A percentile compares a stretch with the other conserved stretches of the same genome.
phyloP scores from a whole-genome alignment of 768 basidiomycete species.

The Gymnopilus dilepis region DNA sequence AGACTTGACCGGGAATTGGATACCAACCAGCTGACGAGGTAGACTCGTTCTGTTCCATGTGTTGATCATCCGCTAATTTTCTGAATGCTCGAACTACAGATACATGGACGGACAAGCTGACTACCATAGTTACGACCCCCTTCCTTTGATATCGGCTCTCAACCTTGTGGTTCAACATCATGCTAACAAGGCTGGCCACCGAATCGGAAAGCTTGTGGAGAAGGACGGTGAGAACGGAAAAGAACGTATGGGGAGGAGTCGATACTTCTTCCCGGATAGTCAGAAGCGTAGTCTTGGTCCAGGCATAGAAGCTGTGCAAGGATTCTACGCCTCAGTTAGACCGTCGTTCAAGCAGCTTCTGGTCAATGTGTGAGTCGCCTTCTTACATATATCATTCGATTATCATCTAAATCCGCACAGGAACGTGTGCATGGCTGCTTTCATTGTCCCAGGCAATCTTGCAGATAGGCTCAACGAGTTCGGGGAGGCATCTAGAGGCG shows the following conservation, averaged over 20 bases:
- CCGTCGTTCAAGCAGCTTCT: conserved; percentile 53
- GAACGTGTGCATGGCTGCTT: conserved; percentile 62
- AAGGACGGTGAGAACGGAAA: neutral
- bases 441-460: conserved; percentile 64
- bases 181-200: conserved; percentile 44
- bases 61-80: too few species aligned
- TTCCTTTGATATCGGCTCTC: conserved; percentile 58
- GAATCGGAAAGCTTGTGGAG: neutral
- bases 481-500: conserved; percentile 42
- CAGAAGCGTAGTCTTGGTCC: conserved; percentile 34
- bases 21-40: conserved; percentile 39
- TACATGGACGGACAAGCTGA: conserved; percentile 53
- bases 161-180: conserved; percentile 62
- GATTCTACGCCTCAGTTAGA: conserved; percentile 56
- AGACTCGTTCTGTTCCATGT: neutral
- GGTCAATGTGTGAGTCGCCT: conserved; percentile 53
- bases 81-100: too few species aligned
- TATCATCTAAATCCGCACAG: conserved; percentile 25
- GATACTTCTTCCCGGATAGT: conserved; percentile 58
- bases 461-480: conserved; percentile 62
- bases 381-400: too few species aligned
- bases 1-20: conserved; percentile 47
- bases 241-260: conserved; percentile 57
- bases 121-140: conserved; percentile 50
- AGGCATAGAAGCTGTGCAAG: conserved; percentile 45